Evolutionary conservation across 352 stramenopile genomes (phyloP).

Genomic region (Phytophthora kernoviae): DNA sequence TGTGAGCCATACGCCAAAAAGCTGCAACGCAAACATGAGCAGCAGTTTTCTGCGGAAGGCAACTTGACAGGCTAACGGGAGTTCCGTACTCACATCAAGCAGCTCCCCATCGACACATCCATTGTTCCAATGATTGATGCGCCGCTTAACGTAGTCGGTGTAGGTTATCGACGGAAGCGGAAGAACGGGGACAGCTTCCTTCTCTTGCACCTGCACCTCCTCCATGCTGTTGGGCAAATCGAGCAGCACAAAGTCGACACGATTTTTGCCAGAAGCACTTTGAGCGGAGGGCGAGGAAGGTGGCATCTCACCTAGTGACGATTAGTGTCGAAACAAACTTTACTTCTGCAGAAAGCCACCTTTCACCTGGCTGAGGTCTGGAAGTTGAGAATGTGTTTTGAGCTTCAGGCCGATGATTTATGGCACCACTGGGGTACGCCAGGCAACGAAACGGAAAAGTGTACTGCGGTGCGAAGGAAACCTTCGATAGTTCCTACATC

Average conservation of each 20-base stretch:
- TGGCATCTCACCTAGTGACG: no score
- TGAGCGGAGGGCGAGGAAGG: constrained; percentile 1
- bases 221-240: constrained; percentile 22
- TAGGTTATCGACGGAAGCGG: constrained; percentile 15
- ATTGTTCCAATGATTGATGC: constrained; percentile 26
- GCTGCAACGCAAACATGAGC: no score
- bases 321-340: neutral
- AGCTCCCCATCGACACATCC: constrained; percentile 22
- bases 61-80: no score
- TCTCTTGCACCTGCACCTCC: constrained; percentile 4
- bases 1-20: constrained; percentile 30
- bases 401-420: no score
- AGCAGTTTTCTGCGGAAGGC: no score
- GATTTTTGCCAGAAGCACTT: neutral
- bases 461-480: no score
- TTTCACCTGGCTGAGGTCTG: no score
- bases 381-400: no score
- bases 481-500: no score
- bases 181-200: constrained; percentile 17
- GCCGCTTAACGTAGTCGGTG: constrained; percentile 26
- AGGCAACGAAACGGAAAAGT: no score
- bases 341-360: no score
- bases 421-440: no score
- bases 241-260: constrained; percentile 28
- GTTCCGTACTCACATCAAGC: constrained; percentile 26